Evolutionary conservation across 495 filamentous ascomycete genomes (phyloP), one percentile per base, ranked within the genome.

Genomic region (Cercophora scortea): DNA sequence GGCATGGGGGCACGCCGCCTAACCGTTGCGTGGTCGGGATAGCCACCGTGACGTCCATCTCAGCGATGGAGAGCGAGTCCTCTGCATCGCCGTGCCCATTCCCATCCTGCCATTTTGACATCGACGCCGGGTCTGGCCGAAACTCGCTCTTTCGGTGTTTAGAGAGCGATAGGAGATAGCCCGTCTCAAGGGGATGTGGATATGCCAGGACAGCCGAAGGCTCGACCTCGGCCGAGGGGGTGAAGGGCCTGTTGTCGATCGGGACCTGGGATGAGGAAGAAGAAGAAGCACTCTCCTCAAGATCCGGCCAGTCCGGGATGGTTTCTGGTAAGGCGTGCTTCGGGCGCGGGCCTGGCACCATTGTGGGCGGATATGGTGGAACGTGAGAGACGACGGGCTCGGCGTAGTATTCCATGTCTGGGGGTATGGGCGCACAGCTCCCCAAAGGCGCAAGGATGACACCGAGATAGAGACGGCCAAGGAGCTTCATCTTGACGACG

Each of bases 211-310:
- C 58, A 9, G 42, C 17, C 11, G 51, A 32, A 10, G 55, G 53
- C 13, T 50, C 13, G 17, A 19, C 43, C 1, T 19, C 41, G 1
- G 43, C 15, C 4, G 58, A 47, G 1, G 61, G 61, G 5, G 55
- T 64, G 36, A 54, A 12, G 11, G 58, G 61, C 6, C 51, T 19
- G 52, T 66, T 68, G 52, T 65, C 51, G 50, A 62, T 53, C n/a
- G n/a, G 13, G 17, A 49, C 34, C n/a, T 53, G 25, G 52, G 47
- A 43, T 53, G 49, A 25, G 52, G 47, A 43, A 55, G 49, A 25
- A 55, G 45, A 39, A 58, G 49, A 41, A 58, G 49, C 32, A 55
- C 56, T 15, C 19, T 33, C 47, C 42, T 53, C 59, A 11, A 11
- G 17, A 12, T 45, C 43, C 4, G 43, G 52, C 47, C 52, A 17